These are phyloP conservation scores for Trypethelium eluteriae DNA, from an alignment of 495 filamentous ascomycete species.

Conservation along the genomic window DNA sequence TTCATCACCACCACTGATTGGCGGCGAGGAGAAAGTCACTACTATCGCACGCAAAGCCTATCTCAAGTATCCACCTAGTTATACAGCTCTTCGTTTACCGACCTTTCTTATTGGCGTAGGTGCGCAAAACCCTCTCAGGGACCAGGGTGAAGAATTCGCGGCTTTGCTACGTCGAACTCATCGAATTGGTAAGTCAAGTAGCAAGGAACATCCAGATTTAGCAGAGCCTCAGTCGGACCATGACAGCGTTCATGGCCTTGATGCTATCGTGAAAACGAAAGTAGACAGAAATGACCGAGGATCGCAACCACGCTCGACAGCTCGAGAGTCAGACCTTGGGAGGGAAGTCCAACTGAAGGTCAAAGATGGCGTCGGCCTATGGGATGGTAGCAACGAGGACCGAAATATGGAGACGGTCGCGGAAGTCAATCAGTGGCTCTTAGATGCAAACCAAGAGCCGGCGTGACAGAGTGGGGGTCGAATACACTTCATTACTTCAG, in stretches of 20 bases:
- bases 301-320: background rate
- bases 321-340: background rate
- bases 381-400: constrained; percentile 26
- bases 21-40: background rate
- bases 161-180: background rate
- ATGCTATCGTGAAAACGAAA: background rate
- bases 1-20: background rate
- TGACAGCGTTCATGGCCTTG: background rate
- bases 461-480: background rate
- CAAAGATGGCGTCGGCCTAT: background rate
- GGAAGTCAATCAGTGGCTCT: background rate
- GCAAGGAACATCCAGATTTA: background rate
- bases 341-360: background rate
- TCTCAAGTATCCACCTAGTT: constrained; percentile 3
- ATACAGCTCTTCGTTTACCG: background rate
- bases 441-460: background rate
- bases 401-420: constrained; percentile 21
- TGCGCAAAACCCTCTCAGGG: background rate
- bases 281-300: background rate
- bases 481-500: background rate
- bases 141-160: constrained; percentile 3
- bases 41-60: background rate
- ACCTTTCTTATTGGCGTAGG: background rate
- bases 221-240: background rate
- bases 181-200: background rate